Evolutionary conservation across 2,329 filamentous ascomycete genomes (phyloP).

Genomic region (Penicillium italicum): DNA sequence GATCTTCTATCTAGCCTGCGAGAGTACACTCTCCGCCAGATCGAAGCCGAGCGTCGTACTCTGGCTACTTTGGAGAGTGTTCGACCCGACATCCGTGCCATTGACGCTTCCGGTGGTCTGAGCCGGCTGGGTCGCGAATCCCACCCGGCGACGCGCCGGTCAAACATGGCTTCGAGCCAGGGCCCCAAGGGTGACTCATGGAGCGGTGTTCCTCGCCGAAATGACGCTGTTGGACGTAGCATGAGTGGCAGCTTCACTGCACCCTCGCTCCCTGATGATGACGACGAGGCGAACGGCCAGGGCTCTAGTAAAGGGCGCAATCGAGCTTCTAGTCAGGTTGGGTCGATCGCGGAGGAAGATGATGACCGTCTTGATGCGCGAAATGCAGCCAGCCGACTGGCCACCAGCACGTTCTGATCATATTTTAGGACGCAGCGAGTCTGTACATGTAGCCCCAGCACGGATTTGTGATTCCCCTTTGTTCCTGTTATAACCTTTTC

Average conservation of each 20-base stretch:
- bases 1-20: conserved; percentile 80
- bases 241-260: conserved; percentile 69
- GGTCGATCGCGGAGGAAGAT: conserved; percentile 53
- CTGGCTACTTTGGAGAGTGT: conserved; percentile 91
- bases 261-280: conserved; percentile 58
- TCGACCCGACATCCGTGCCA: conserved; percentile 85
- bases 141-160: conserved; percentile 70
- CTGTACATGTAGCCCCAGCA: conserved; percentile 36
- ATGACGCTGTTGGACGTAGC: conserved; percentile 73
- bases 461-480: conserved; percentile 34
- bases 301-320: conserved; percentile 42
- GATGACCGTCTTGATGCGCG: conserved; percentile 92
- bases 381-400: conserved; percentile 90
- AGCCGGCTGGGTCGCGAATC: conserved; percentile 84
- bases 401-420: conserved; percentile 81
- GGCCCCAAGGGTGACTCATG: conserved; percentile 97
- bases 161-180: conserved; percentile 80
- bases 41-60: conserved; percentile 89
- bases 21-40: conserved; percentile 90
- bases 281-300: conserved; percentile 51
- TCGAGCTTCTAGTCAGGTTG: conserved; percentile 47
- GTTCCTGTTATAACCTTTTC: conserved; percentile 14
- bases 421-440: conserved; percentile 12
- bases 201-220: conserved; percentile 85
- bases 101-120: conserved; percentile 85